Evolutionary conservation across 257 asterid species (phyloP), one percentile per base, ranked within the genome.

Genomic region (Plectranthus barbatus): DNA sequence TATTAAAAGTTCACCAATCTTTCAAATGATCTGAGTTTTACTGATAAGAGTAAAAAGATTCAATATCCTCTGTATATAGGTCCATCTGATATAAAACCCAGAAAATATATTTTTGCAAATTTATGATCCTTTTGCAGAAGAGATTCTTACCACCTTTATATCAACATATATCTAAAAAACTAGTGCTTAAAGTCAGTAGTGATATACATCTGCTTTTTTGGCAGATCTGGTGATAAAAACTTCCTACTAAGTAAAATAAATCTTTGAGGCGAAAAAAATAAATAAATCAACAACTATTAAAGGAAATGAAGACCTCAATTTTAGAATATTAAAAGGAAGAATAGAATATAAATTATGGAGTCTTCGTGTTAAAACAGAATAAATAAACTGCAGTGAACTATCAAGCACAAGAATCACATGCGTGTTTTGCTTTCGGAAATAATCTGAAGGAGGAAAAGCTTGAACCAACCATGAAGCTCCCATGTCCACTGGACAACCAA

Each of bases 401-500:
- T 11, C 66, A 66, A 52, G 48, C 23, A 26, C 19, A 31, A 14
- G 13, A 69, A 54, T 57, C 56, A 55, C 26, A 51, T 44, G 20
- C 24, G 52, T 20, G 53, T 59, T 26, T 46, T 50, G 39, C 26
- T 51, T 56, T 46, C 34, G 20, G 24, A 58, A 55, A 48, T 39
- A 23, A 58, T 11, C 26, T 7, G 37, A 40, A 59, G 47, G 68
- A 64, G 24, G 3, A 10, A 50, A 67, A 53, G 13, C 13, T 26
- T 9, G 50, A 74, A 57, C 82, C 54, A 79, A 69, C 99, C 99
- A 93, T 80, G 99, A 93, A 64, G 99, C 99, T 68, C 99, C 99
- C 97, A 93, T 90, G 72, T 93, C 99, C 52, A 93, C 78, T 15
- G 99, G 96, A 77, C 94, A 93, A 56, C 97, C 99, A 73, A 93